Evolutionary conservation across 2,329 filamentous ascomycete genomes (phyloP).

Genomic region (Calonectria hawksworthii): DNA sequence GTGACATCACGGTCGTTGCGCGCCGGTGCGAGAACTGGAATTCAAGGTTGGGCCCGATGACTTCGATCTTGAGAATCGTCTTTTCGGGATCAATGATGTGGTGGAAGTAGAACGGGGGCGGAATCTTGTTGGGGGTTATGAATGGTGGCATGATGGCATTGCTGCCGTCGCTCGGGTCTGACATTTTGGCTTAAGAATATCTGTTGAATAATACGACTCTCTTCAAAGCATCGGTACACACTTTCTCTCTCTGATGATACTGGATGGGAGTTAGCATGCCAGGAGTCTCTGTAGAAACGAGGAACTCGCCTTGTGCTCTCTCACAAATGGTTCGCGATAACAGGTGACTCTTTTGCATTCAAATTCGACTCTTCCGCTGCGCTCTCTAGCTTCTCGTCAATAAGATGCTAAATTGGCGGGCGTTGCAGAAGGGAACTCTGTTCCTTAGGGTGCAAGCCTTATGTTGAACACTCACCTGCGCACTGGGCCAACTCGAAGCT

Average conservation of each 20-base stretch:
- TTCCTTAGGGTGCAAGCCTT: not conserved
- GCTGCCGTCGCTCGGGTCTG: slow-evolving; percentile 22
- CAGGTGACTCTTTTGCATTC: not conserved
- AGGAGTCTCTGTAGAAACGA: not conserved
- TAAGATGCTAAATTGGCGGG: not conserved
- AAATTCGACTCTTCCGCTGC: not conserved
- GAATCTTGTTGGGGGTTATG: slow-evolving; percentile 35
- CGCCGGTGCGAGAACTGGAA: slow-evolving; percentile 48
- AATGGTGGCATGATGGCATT: slow-evolving; percentile 37
- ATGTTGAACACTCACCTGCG: not conserved
- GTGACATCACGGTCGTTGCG: slow-evolving; percentile 19
- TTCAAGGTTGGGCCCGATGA: slow-evolving; percentile 50
- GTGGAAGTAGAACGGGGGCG: slow-evolving; percentile 48
- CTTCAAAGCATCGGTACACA: not conserved
- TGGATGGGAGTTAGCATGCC: not conserved
- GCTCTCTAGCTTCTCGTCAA: not conserved
- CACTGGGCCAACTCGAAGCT: not conserved
- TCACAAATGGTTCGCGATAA: not conserved
- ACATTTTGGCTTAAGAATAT: slow-evolving; percentile 11
- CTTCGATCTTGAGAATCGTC: slow-evolving; percentile 45
- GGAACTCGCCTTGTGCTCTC: not conserved
- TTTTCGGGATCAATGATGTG: slow-evolving; percentile 45
- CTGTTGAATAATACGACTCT: not conserved
- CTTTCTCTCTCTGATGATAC: not conserved
- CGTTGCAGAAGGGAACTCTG: not conserved